Conservation (phyloP, 139 green algal genomes). For the Trebouxia sp. region DNA sequence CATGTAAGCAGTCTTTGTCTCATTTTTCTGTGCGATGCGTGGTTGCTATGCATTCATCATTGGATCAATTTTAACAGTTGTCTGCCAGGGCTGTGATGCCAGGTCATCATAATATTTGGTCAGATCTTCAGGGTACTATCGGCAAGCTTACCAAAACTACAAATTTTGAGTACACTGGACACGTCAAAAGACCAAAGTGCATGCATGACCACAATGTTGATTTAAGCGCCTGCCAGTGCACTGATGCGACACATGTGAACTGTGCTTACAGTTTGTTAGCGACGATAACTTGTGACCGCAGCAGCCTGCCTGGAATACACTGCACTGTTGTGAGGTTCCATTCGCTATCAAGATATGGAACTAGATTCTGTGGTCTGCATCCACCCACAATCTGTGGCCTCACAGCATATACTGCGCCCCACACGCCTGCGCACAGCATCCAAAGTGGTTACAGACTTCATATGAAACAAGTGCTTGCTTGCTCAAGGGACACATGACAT, state of each 20-base stretch:
- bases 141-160: not conserved
- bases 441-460: not conserved
- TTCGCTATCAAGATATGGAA: not conserved
- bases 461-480: not conserved
- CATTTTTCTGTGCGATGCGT: too few species aligned
- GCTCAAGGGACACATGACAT: not conserved
- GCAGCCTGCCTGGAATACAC: not conserved
- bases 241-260: too few species aligned
- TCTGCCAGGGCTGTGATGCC: not conserved
- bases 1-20: too few species aligned
- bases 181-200: not conserved
- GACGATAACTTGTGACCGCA: constrained; percentile 18
- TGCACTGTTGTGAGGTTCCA: not conserved
- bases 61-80: too few species aligned
- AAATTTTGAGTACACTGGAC: not conserved
- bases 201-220: not conserved
- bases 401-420: not conserved
- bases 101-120: not conserved
- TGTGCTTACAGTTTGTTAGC: too few species aligned
- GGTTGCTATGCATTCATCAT: too few species aligned
- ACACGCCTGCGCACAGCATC: not conserved
- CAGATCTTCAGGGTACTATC: not conserved
- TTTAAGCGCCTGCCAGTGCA: too few species aligned
- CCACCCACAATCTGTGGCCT: constrained; percentile 13
- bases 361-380: constrained; percentile 1